Evolutionary conservation across 305 asterid genomes (phyloP).

Genomic region (Solanum hybrid): DNA sequence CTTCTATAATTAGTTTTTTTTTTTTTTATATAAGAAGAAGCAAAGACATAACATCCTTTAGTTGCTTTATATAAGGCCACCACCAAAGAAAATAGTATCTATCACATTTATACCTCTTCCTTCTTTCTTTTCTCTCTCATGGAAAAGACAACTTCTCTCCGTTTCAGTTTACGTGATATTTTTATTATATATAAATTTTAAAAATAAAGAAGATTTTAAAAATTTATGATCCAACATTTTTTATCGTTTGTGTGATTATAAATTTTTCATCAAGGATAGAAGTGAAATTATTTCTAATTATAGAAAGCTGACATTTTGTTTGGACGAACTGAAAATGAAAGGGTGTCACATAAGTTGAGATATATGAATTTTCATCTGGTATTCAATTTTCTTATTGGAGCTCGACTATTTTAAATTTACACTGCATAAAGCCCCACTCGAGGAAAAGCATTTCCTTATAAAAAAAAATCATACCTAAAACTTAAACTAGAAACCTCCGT

Average conservation of each 20-base stretch:
- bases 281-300: too few species aligned
- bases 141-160: not conserved
- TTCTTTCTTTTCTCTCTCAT: constrained; percentile 10
- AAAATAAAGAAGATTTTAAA: too few species aligned
- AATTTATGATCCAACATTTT: too few species aligned
- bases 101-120: constrained; percentile 10
- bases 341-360: too few species aligned
- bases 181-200: too few species aligned
- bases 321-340: too few species aligned
- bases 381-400: fast-evolving
- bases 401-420: too few species aligned
- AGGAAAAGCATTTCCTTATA: not conserved
- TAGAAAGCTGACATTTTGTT: too few species aligned
- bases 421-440: too few species aligned
- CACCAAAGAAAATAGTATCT: constrained; percentile 15
- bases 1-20: constrained; percentile 2
- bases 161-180: not conserved
- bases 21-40: constrained; percentile 33
- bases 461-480: too few species aligned
- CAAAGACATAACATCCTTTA: constrained; percentile 61
- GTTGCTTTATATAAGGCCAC: constrained; percentile 60
- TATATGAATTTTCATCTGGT: too few species aligned
- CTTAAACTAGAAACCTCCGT: not conserved
- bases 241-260: not conserved
- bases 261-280: too few species aligned